Base-by-base conservation (phyloP, 768 basidiomycete genomes). In the Pleurotus eryngii region DNA sequence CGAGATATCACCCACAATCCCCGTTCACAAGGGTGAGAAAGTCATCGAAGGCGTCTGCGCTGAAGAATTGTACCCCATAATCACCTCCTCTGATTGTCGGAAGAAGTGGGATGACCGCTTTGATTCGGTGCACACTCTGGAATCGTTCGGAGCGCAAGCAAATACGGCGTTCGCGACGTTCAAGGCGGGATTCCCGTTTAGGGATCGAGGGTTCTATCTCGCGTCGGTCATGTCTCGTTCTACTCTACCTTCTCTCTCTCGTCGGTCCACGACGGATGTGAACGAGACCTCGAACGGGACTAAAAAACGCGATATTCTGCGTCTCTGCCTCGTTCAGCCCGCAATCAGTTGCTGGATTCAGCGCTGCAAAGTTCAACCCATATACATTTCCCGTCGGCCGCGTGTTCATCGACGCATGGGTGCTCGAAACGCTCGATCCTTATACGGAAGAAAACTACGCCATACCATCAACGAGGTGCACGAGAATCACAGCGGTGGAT, bases 1-100 rank as follows among this genome's bases (percentile, higher is more conserved):
- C 0, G 85, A 89, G 55, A 81, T 96, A 5, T 96, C 93, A 4
- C 78, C 88, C 1, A 75, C 83, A 53, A 84, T 95, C 30, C 92
- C 93, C 0, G 84, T 98, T 3, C 88, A 93, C 69, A 88, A 86
- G 63, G 94, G 91, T 0, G 86, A 89, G 66, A 91, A 92, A 71
- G 92, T 98, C 59, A 87, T 98, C 49, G 91, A 98, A 67, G 94
- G 95, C 3, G 83, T 95, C 9, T 90, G 93, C 1, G 95, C 95
- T 1, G 95, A 97, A 66, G 96, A 99, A 68, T 77, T 98, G 37
- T 86, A 84, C 0, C 78, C 86, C 1, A 80, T 90, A 18, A 78
- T 97, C 15, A 79, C 79, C 6, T 87, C 86, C 59, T 80, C 82
- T 40, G 81, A 85, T 49, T 88, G 86, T 57, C 81, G 92, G 59